phyloP scores from a whole-genome alignment of 75 land plant species.

The Pinus tabuliformis region DNA sequence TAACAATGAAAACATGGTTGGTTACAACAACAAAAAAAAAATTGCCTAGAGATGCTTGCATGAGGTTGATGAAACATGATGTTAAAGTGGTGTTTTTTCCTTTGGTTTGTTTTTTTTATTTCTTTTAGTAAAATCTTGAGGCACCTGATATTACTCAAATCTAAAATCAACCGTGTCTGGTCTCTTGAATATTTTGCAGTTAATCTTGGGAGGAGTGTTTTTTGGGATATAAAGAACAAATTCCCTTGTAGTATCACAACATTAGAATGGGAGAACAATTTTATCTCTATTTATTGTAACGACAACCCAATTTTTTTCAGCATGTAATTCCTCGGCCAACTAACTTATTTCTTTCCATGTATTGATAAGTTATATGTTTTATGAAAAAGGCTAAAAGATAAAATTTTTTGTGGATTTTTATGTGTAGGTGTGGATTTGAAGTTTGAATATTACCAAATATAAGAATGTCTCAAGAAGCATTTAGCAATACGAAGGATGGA shows the following conservation, averaged over 20 bases:
- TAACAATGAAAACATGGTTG: conserved; percentile 99
- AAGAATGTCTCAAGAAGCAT: conserved; percentile 98
- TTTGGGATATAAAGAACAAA: conserved; percentile 99
- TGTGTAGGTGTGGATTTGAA: conserved; percentile 95
- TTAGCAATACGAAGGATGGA: conserved; percentile 88
- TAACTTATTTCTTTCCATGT: not conserved
- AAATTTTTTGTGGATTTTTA: no score
- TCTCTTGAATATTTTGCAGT: conserved; percentile 36
- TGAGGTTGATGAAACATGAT: conserved; percentile 99
- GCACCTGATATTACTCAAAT: not conserved
- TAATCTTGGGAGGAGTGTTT: conserved; percentile 98
- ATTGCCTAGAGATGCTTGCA: conserved; percentile 99
- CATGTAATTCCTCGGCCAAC: conserved; percentile 59
- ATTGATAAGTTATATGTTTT: not conserved
- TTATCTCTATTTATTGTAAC: conserved; percentile 96
- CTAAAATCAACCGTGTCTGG: not conserved
- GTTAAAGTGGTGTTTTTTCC: conserved; percentile 31
- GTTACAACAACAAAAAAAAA: conserved; percentile 98
- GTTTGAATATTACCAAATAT: conserved; percentile 94
- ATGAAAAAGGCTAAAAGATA: not conserved
- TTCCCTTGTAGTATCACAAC: conserved; percentile 97
- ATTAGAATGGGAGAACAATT: conserved; percentile 97
- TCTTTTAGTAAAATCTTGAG: no score
- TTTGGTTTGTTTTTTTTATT: not conserved
- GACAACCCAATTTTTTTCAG: conserved; percentile 98